phyloP scores from a whole-genome alignment of 768 basidiomycete genomes.

The Panus rudis region DNA sequence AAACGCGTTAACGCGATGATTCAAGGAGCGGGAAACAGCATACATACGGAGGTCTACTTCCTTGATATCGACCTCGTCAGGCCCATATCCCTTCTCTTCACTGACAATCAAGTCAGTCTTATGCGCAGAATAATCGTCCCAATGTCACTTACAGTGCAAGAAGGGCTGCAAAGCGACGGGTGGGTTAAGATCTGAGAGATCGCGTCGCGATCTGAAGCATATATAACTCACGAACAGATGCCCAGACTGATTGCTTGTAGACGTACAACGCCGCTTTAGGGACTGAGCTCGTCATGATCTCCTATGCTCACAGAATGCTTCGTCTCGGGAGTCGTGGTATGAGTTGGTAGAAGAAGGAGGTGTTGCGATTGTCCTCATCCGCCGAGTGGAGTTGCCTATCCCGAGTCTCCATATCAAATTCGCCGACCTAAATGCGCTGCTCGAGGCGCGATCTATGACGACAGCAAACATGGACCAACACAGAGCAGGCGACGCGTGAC shows the following conservation, averaged over 20 bases:
- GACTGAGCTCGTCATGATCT: slow-evolving; percentile 17
- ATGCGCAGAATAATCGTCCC: background rate
- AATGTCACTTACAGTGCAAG: slow-evolving; percentile 43
- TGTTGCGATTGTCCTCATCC: too few relatives aligned
- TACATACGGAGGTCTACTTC: slow-evolving; percentile 56
- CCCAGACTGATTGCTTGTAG: slow-evolving; percentile 54
- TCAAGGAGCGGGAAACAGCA: background rate
- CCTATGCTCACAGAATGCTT: too few relatives aligned
- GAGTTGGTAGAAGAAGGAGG: too few relatives aligned
- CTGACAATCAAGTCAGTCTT: slow-evolving; percentile 17
- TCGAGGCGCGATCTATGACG: too few relatives aligned
- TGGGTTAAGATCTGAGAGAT: background rate
- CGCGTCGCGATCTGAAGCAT: background rate
- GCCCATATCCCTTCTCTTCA: slow-evolving; percentile 77
- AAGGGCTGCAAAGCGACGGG: slow-evolving; percentile 31
- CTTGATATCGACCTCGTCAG: slow-evolving; percentile 67
- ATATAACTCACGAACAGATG: slow-evolving; percentile 45
- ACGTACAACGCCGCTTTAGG: slow-evolving; percentile 84
- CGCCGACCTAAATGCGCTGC: too few relatives aligned
- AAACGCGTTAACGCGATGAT: background rate
- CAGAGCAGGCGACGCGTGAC: too few relatives aligned
- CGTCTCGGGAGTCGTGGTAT: too few relatives aligned
- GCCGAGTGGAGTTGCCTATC: too few relatives aligned
- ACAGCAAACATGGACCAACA: too few relatives aligned
- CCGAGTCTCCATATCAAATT: too few relatives aligned